Base-by-base conservation (phyloP, 192 early-diverging fungal species). In the Phlyctochytrium arcticum region DNA sequence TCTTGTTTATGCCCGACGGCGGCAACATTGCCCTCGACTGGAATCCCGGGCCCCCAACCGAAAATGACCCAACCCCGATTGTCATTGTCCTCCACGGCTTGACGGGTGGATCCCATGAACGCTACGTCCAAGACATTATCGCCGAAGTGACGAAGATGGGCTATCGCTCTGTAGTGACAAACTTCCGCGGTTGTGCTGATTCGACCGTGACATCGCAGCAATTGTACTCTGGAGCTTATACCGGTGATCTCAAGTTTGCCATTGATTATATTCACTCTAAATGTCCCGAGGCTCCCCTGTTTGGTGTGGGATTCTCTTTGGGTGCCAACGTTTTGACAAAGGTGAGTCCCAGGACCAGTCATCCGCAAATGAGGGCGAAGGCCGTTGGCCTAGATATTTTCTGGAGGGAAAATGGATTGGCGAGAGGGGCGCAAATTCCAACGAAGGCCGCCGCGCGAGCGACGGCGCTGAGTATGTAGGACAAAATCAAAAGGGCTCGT, bases 261-360 rank as follows among this genome's bases (percentile, higher is more conserved):
- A 65, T 89, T 6, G 72, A 67, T 21, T 71, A 86, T 39, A 80
- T 94, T 49, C 76, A 68, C 8, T 17, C 67, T 42, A 67, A 77
- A 35, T 60, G 82, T 51, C 86, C 91, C 2, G 58, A 71, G 31
- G 82, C 89, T 31, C 80, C 88, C 21, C 58, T 95, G 39, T 73
- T 93, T 48, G 91, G 85, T 19, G 75, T 92, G 56, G 96, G 96
- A 5, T 98, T 90, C 71, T 92, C 89, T 36, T 77, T 98, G 48
- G 96, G 96, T 23, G 84, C 93, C 30, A 98, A 98, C 67, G 83
- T 98, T 44, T 56, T 98, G 34, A 86, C 89, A 60, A 98, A 96
- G 77, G 82, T 71, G 19, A 1, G 24, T 2, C 23, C 32, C 5
- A 2, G 49, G 56, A 3, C n/a, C 56, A 57, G n/a, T 9, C 10